Evolutionary conservation across 2,329 filamentous ascomycete genomes (phyloP), one percentile per base, ranked within the genome.

Genomic region (Hortaea werneckii): DNA sequence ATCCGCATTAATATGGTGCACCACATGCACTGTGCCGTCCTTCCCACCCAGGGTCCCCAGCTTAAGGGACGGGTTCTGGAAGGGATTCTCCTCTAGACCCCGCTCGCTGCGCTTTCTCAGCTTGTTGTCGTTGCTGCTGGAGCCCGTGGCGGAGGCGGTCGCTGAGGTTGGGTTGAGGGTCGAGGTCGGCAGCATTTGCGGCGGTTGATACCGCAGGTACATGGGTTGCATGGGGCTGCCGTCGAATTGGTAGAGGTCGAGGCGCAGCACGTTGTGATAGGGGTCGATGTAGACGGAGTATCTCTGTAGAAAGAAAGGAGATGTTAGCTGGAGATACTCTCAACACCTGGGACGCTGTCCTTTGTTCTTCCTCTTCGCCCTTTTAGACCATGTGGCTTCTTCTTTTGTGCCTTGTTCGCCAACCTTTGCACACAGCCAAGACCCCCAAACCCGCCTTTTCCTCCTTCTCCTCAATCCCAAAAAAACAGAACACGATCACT

Each of bases 151-250:
- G 5, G 63, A 60, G 3, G 67, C 62, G 10, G 65, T 64, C 3
- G 61, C 60, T 13, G 66, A 59, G 1, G 65, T 68, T 1, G 80
- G 78, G 57, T 84, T 80, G 49, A 86, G 68, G 0, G 79, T 83
- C 8, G 71, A 70, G 3, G 82, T 85, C 1, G 82, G 82, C 5
- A 85, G 74, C 80, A 86, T 86, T 57, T 80, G 67, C 0, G 82
- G 81, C 5, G 80, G 76, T 9, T 65, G 71, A 59, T 74, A 78
- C 51, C 74, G 75, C 39, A 83, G 71, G 63, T 82, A 86, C 70
- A 87, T 73, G 8, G 82, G 82, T 53, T 81, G 76, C 65, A 84
- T 67, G 8, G 79, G 80, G 1, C 77, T 65, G 47, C 82, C 82
- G 58, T 85, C 78, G 55, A 74, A 78, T 55, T 74, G 63, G 62